Percentiles rank a stretch among this genome's conserved stretches.
Conservation (phyloP, 164 flowering plant species). For the Santalum album region DNA sequence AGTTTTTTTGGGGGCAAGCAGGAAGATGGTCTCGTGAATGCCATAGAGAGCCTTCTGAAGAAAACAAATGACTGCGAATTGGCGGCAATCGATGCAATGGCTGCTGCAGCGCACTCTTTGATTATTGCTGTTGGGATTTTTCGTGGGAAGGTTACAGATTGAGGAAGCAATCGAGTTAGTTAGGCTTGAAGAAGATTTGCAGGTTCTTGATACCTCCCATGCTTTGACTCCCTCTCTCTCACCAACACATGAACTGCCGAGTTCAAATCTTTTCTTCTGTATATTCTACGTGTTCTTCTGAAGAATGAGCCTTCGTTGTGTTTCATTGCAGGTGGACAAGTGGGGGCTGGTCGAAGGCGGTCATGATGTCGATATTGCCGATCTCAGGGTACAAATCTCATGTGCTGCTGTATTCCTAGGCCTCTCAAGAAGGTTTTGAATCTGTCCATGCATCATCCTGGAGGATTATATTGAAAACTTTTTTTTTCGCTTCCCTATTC, state of each 20-base stretch:
- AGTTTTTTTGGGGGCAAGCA: constrained; percentile 91
- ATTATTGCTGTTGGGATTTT: constrained; percentile 60
- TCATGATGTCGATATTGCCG: constrained; percentile 92
- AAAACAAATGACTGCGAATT: constrained; percentile 67
- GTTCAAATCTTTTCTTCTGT: background rate
- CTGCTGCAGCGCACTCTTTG: constrained; percentile 77
- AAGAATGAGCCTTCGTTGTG: background rate
- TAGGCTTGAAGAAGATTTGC: constrained; percentile 90
- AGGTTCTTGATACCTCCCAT: constrained; percentile 34
- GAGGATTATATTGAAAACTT: background rate
- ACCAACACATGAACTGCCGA: background rate
- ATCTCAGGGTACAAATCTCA: constrained; percentile 80
- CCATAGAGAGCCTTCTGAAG: constrained; percentile 57
- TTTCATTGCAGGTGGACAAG: constrained; percentile 50
- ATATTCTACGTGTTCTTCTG: background rate
- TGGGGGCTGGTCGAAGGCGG: constrained; percentile 99
- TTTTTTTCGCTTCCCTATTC: background rate
- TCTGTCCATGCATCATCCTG: background rate
- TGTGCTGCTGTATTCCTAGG: constrained; percentile 78
- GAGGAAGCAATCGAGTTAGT: constrained; percentile 81
- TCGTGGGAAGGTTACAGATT: constrained; percentile 66
- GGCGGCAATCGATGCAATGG: constrained; percentile 87
- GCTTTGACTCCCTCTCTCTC: background rate
- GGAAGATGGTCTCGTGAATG: constrained; percentile 61
- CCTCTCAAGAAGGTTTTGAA: constrained; percentile 42